These are phyloP conservation scores for Mycena capillaripes DNA, from an alignment of 768 basidiomycete species.

Conservation along the genomic window DNA sequence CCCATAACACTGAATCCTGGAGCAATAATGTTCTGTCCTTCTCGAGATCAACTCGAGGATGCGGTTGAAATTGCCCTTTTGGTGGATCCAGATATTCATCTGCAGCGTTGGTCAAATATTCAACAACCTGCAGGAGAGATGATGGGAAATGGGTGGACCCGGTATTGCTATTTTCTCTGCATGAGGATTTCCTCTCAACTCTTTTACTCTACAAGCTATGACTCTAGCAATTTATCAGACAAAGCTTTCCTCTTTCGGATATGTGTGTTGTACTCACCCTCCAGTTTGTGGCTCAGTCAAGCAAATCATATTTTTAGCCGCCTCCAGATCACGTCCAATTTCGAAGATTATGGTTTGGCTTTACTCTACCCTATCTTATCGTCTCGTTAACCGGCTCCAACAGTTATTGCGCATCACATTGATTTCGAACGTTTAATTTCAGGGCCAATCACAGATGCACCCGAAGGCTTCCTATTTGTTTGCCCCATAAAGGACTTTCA, in stretches of 20 bases:
- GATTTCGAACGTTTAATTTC: not conserved
- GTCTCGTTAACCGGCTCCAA: not conserved
- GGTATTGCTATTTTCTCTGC: not conserved
- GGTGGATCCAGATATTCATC: too few species aligned
- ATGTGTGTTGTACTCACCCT: too few species aligned
- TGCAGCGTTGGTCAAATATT: too few species aligned
- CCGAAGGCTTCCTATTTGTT: not conserved
- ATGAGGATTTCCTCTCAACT: too few species aligned
- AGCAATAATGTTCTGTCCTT: not conserved
- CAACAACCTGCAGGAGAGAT: not conserved
- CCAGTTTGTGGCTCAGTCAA: not conserved
- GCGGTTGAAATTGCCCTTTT: not conserved
- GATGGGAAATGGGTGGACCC: too few species aligned
- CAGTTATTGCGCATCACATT: not conserved
- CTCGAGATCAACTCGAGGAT: not conserved
- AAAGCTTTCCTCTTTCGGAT: too few species aligned
- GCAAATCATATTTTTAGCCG: not conserved
- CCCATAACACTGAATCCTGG: not conserved
- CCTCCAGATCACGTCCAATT: not conserved
- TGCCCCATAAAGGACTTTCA: not conserved
- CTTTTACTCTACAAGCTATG: too few species aligned
- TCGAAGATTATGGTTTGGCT: not conserved
- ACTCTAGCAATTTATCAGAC: too few species aligned
- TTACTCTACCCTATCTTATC: too few species aligned
- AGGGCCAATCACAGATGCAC: too few species aligned